Conservation (phyloP, 768 basidiomycete genomes). For the Termitomyces sp. region DNA sequence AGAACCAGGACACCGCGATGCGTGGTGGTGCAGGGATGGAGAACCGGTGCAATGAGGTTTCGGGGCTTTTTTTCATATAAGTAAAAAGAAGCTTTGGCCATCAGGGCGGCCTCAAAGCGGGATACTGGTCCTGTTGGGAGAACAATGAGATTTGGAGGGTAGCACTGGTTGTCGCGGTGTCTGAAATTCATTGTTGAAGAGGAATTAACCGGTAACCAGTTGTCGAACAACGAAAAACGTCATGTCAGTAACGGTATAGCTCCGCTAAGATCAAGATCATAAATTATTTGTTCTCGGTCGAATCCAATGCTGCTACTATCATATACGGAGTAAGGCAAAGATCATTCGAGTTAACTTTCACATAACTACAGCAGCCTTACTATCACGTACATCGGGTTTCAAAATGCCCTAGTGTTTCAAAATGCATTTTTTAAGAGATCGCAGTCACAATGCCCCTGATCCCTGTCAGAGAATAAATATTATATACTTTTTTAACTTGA, state of each 20-base stretch:
- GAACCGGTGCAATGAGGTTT: conserved; percentile 1
- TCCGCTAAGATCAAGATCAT: neutral
- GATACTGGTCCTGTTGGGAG: neutral
- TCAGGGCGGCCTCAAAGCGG: conserved; percentile 1
- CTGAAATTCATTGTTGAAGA: neutral
- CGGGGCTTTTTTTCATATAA: conserved; percentile 9
- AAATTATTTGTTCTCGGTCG: neutral
- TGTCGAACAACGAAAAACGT: neutral
- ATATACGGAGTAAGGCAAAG: neutral
- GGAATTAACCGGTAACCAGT: neutral
- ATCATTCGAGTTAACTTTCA: neutral
- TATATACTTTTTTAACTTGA: too few relatives aligned
- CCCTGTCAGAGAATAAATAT: too few relatives aligned
- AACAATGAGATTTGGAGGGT: conserved; percentile 8
- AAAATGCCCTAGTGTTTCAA: too few relatives aligned
- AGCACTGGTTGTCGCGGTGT: conserved; percentile 5
- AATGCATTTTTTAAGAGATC: too few relatives aligned
- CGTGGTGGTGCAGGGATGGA: neutral
- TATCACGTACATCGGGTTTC: too few relatives aligned
- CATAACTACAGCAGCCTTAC: too few relatives aligned
- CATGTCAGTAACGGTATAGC: neutral
- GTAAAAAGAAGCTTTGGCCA: conserved; percentile 6
- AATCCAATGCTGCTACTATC: neutral
- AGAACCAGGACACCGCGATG: conserved; percentile 1
- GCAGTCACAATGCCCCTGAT: too few relatives aligned